Base-by-base conservation (phyloP, 2,329 filamentous ascomycete genomes). In the Neoarthrinium moseri region DNA sequence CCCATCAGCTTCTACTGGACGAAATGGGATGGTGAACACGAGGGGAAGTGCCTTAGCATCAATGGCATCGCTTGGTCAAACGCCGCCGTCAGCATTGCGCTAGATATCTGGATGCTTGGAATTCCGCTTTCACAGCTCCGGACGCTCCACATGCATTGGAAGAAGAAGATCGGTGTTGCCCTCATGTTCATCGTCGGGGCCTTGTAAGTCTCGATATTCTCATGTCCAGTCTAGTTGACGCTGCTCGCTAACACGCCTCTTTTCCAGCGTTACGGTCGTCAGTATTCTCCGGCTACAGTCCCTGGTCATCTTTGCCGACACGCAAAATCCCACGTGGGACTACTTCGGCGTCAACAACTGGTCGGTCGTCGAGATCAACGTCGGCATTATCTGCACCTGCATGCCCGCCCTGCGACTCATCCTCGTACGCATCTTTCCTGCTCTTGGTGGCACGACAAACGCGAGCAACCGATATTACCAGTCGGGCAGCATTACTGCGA, bases 131-230 rank as follows among this genome's bases (percentile, higher is more conserved):
- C 65, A 7, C 68, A 73, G 48, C 51, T 78, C 4, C 47, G 60
- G 26, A 37, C 54, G 2, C 60, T 77, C 21, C 63, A 68, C 4
- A 52, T 76, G 36, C 65, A 69, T 45, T 70, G 65, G 59, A 72
- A 71, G 60, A 74, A 74, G 59, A 77, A 74, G 61, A n/a, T 72
- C 7, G 65, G 70, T 38, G 67, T 74, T 2, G 54, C 42, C 72
- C 36, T 76, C 8, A 56, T 56, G 2, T 53, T 74, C 17, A 72
- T 76, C 47, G 8, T 73, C 0, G 64, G 65, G 53, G 71, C 77
- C 50, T 60, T 75, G 35, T 62, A 57, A 48, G 46, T 36, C 12
- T 13, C 15, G 15, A 13, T 1, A 51, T 74, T 1, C 71, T 72
- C 0, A 54, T 74, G 18, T 61, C 20, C 62, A 68, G 17, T 50